Evolutionary conservation across 129 eudicot species (phyloP), one percentile per base, ranked within the genome.

Genomic region (Tagetes patula): DNA sequence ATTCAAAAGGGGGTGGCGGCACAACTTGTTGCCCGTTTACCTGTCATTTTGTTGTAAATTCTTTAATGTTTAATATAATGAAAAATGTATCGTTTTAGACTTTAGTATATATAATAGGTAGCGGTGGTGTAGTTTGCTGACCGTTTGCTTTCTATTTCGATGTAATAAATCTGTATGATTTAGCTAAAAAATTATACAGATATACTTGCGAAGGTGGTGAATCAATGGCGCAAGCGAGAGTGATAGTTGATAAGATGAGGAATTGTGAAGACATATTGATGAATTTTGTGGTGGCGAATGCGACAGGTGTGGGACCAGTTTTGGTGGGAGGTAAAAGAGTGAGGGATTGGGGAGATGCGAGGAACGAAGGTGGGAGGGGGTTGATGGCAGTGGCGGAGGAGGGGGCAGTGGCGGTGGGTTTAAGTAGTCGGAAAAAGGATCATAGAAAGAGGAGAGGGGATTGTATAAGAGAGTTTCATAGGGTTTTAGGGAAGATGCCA

Each of bases 381-480:
- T 42, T 36, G 75, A 13, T 6, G 46, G 62, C 6, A 30, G 60
- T 36, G 60, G 74, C 6, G 46, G 62, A 3, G 37, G 60, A 34
- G 60, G 74, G 56, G 34, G 82, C 38, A 74, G 83, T 55, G 80
- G 81, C 78, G 63, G 91, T 75, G 67, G 95, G 96, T 59, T 77
- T 88, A 76, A 90, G 92, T 65, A 90, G 97, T 30, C 80, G 99
- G 48, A 86, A 58, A 72, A 84, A 85, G 69, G 97, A 85, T 70
- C 99, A 94, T 69, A 80, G 99, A 78, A 94, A 88, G 82, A 83
- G 91, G 56, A 85, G 99, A 86, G 99, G 97, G 46, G 91, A 84
- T 14, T 94, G 99, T 83, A 84, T 94, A 43, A 72, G 56, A 61
- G 86, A 86, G 88, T 94, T 94, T 52, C 99, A 94, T 82, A 78